Percentiles rank a stretch among this genome's conserved stretches.
These are phyloP conservation scores for Linum lewisii DNA, from an alignment of 345 rosid genomes.

Conservation along the genomic window DNA sequence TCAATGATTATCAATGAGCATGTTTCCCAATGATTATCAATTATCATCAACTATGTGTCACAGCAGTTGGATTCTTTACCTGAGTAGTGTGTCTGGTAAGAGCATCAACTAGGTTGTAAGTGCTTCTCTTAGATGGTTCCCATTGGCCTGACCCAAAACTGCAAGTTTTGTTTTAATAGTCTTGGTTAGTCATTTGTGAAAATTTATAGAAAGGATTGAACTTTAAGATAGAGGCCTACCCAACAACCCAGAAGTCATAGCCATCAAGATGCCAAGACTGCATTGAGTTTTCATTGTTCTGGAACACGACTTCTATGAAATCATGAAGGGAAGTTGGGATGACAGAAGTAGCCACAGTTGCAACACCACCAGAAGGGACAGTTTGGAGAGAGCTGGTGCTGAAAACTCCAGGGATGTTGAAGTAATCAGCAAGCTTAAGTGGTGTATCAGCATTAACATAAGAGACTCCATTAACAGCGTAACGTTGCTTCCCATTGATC, in stretches of 20 bases:
- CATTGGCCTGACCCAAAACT: conserved; percentile 79
- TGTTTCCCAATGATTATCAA: too few species aligned
- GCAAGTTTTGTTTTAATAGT: conserved; percentile 10
- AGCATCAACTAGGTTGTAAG: conserved; percentile 65
- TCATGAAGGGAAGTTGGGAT: conserved; percentile 46
- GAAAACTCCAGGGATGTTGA: conserved; percentile 61
- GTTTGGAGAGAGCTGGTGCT: conserved; percentile 39
- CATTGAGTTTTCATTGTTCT: conserved; percentile 52
- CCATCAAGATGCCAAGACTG: conserved; percentile 99
- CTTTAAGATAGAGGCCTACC: conserved; percentile 43
- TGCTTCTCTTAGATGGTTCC: conserved; percentile 39
- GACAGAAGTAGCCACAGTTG: conserved; percentile 53
- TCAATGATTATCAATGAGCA: neutral
- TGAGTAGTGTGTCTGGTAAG: conserved; percentile 81
- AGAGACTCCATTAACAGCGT: conserved; percentile 74
- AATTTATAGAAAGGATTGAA: neutral
- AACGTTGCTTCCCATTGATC: conserved; percentile 67
- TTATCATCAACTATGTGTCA: neutral
- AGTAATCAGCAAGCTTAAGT: conserved; percentile 74
- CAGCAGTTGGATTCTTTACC: conserved; percentile 24
- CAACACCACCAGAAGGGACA: conserved; percentile 38
- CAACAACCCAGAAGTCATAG: conserved; percentile 85
- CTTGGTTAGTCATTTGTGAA: too few species aligned
- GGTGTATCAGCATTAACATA: conserved; percentile 75
- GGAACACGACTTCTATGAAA: conserved; percentile 65